Evolutionary conservation across 2,329 filamentous ascomycete genomes (phyloP).

Genomic region (Ustulina deusta): DNA sequence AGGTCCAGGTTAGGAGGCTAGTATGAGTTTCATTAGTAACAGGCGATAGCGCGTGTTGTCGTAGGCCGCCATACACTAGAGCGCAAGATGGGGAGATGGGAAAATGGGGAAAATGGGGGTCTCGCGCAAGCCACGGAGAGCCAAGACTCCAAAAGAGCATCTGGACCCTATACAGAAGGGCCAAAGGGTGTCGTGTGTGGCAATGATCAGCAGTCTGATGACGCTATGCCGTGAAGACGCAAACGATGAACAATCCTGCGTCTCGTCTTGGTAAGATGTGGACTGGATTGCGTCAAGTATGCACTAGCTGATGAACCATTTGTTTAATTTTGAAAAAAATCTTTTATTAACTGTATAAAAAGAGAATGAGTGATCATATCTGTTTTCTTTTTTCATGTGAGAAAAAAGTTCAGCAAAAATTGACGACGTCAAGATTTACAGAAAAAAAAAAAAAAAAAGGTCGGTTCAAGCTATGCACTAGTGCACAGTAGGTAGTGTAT

Average conservation of each 20-base stretch:
- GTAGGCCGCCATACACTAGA: neutral
- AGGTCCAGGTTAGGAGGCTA: neutral
- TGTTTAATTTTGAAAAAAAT: neutral
- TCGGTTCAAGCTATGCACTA: conserved; percentile 1
- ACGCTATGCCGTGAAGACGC: conserved; percentile 48
- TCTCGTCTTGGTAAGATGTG: conserved; percentile 22
- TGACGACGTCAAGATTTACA: conserved; percentile 21
- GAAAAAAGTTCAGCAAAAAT: neutral
- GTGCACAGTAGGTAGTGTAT: conserved; percentile 7
- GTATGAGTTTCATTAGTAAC: conserved; percentile 26
- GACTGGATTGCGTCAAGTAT: conserved; percentile 24
- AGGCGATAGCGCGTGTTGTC: conserved; percentile 11
- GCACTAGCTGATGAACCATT: conserved; percentile 1
- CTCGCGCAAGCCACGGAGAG: conserved; percentile 39
- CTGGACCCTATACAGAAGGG: conserved; percentile 47
- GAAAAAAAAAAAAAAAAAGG: conserved; percentile 4
- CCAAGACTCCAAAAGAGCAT: conserved; percentile 44
- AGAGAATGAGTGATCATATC: neutral
- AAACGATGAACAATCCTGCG: conserved; percentile 39
- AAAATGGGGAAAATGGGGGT: conserved; percentile 38
- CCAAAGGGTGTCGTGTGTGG: conserved; percentile 44
- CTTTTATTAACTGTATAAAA: conserved; percentile 1
- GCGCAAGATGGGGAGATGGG: conserved; percentile 38
- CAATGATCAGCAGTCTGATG: conserved; percentile 51
- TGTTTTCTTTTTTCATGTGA: neutral